phyloP scores from a whole-genome alignment of 176 grass and related monocot species.

The Musa troglodytarum region DNA sequence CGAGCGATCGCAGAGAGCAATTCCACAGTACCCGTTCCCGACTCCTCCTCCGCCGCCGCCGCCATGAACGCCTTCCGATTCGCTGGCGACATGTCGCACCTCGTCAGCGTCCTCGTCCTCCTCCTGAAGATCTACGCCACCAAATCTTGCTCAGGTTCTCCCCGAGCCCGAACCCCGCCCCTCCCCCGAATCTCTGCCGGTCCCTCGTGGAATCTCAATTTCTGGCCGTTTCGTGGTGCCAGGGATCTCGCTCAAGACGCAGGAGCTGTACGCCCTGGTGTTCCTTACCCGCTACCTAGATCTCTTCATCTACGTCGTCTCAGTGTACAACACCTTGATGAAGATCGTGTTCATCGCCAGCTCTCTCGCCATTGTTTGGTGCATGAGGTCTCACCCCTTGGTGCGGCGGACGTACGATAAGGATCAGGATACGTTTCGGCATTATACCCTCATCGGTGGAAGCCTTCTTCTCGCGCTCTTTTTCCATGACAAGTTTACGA shows the following conservation, averaged over 20 bases:
- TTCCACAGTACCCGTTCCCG: not conserved
- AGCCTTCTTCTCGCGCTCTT: conserved; percentile 47
- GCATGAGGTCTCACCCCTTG: conserved; percentile 65
- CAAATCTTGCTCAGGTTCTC: conserved; percentile 85
- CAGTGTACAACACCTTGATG: conserved; percentile 89
- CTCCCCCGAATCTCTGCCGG: conserved; percentile 13
- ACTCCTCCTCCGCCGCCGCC: not conserved
- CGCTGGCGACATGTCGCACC: conserved; percentile 93
- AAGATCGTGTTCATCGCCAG: conserved; percentile 82
- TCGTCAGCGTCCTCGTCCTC: conserved; percentile 89
- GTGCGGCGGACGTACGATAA: conserved; percentile 79
- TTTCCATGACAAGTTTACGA: conserved; percentile 71
- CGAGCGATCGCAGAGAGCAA: not conserved
- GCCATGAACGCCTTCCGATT: conserved; percentile 87
- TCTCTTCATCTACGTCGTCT: conserved; percentile 78
- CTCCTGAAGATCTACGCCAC: conserved; percentile 99
- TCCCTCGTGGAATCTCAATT: not conserved
- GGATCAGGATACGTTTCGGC: conserved; percentile 82
- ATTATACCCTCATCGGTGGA: conserved; percentile 29
- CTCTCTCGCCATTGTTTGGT: conserved; percentile 91
- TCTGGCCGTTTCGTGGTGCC: conserved; percentile 1
- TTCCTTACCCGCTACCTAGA: conserved; percentile 85
- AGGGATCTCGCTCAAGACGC: conserved; percentile 95
- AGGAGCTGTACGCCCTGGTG: conserved; percentile 86
- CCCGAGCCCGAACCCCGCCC: not conserved